Base-by-base conservation (phyloP, 2,329 filamentous ascomycete genomes). In the Chrysosphaeria jannelii region DNA sequence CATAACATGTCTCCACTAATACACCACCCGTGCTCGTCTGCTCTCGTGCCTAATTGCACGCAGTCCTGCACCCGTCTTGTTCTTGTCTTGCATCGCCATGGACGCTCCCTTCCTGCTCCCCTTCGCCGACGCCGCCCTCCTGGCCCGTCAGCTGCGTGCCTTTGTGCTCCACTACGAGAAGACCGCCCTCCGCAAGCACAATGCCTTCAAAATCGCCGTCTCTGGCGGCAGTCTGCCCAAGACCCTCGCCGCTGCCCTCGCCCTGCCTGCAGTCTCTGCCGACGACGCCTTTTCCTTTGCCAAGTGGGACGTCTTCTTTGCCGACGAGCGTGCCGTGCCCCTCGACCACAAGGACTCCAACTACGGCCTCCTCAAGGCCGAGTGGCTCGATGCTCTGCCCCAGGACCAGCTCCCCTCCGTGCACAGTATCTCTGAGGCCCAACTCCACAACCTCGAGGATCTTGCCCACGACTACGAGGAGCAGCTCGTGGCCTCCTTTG, bases 281-380 rank as follows among this genome's bases (percentile, higher is more conserved):
- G 41, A 66, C 27, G 72, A 78, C 39, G 55, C 50, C 4, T 47
- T 79, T 34, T 53, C 70, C 36, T 90, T 88, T 46, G 52, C 57
- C 41, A 76, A 74, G 44, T 97, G 85, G 85, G 74, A 93, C 39
- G 75, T 97, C 39, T 97, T 93, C 57, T 93, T 91, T 46, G 81
- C 81, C 39, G 85, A 97, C 42, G 85, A 97, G 55, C 74, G 85
- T 39, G 75, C 75, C 35, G 85, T 93, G 25, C 72, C 85, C 12
- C 66, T 91, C 34, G 67, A 85, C 44, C 70, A 93, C 47, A 57
- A 63, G 33, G 81, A 97, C 50, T 90, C 78, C 51, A 97, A 93
- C 51, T 90, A 91, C 48, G 63, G 53, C 29, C 62, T 91, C 21
- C 50, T 93, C 34, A 85, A 90, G 51, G 51, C 63, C 22, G 78